Evolutionary conservation across 2,329 filamentous ascomycete genomes (phyloP), one percentile per base, ranked within the genome.

Genomic region (Akanthomyces uredinophilus): DNA sequence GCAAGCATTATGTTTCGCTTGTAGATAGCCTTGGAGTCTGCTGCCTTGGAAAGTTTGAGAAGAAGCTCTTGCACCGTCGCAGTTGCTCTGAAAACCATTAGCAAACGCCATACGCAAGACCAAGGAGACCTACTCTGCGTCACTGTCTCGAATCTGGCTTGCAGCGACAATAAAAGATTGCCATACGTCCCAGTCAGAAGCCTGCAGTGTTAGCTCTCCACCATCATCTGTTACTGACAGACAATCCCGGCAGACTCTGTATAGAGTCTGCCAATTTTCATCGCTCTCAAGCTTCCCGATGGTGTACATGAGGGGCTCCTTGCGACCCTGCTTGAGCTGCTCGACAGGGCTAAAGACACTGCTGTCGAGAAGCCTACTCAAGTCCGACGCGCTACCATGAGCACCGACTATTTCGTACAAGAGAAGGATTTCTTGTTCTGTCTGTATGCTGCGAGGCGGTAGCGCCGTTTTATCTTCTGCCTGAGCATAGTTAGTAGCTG

Each of bases 361-460:
- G 49, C 78, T 78, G 3, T 68, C 62, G 0, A 79, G 67, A 8
- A 78, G 70, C 43, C 76, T 76, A 1, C 75, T 64, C 62, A 76
- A 78, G 49, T 81, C 79, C 0, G 74, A 75, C 0, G 70, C 67
- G 1, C 73, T 74, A 0, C 77, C 80, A 11, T 81, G 78, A 4
- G 72, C 73, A 35, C 77, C 74, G 0, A 81, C 68, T 24, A 83
- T 74, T 1, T 78, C 74, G 64, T 82, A 83, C 20, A 81, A 75
- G 2, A 84, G 73, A 0, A 80, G 71, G 2, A 81, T 75, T 64
- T 84, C 81, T 62, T 84, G 79, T 63, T 83, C 81, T 0, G 76
- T 76, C 44, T 75, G 73, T 35, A 83, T 71, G 6, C 66, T 68
- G 65, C 75, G 66, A 22, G 68, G 54, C 41, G 74, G 64, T 54